Conservation (phyloP, 2,329 filamentous ascomycete species). For the Dryadomyces quercus-mongolicae region DNA sequence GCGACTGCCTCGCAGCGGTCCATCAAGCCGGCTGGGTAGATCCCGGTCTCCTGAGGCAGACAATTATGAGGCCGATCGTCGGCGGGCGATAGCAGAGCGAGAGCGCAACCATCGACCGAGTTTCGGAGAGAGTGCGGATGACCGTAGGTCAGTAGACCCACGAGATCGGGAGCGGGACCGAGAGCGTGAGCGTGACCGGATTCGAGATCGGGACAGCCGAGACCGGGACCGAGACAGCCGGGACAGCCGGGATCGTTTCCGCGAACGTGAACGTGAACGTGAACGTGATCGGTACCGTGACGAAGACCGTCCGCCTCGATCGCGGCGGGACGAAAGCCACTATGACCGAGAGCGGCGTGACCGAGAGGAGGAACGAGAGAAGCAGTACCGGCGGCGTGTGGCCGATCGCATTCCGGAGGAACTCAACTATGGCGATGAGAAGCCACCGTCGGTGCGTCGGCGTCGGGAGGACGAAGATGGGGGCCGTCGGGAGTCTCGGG, state of each 20-base stretch:
- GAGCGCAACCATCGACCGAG: constrained; percentile 80
- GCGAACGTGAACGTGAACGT: constrained; percentile 20
- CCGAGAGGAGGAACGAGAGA: constrained; percentile 81
- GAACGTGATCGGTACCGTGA: constrained; percentile 27
- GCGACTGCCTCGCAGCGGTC: constrained; percentile 44
- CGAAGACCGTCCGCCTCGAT: constrained; percentile 37
- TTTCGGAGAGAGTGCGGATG: constrained; percentile 52
- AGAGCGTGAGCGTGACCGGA: constrained; percentile 70
- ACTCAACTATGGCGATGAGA: constrained; percentile 77
- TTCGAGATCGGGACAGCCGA: too few relatives aligned
- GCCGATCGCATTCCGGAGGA: constrained; percentile 65
- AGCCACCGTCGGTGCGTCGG: constrained; percentile 50
- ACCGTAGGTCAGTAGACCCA: constrained; percentile 27
- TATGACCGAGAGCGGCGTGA: constrained; percentile 83
- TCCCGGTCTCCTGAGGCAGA: constrained; percentile 83
- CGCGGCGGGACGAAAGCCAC: constrained; percentile 50
- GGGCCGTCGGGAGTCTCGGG: constrained; percentile 51
- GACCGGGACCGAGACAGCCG: constrained; percentile 17
- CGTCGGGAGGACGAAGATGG: constrained; percentile 65
- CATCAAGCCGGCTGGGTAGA: constrained; percentile 39
- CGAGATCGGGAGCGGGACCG: constrained; percentile 38
- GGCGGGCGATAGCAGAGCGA: constrained; percentile 84
- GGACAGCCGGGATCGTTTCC: constrained; percentile 21
- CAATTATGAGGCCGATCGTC: constrained; percentile 88
- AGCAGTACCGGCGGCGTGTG: constrained; percentile 67